Conservation (phyloP, 345 rosid genomes). For the Populus nigra region DNA sequence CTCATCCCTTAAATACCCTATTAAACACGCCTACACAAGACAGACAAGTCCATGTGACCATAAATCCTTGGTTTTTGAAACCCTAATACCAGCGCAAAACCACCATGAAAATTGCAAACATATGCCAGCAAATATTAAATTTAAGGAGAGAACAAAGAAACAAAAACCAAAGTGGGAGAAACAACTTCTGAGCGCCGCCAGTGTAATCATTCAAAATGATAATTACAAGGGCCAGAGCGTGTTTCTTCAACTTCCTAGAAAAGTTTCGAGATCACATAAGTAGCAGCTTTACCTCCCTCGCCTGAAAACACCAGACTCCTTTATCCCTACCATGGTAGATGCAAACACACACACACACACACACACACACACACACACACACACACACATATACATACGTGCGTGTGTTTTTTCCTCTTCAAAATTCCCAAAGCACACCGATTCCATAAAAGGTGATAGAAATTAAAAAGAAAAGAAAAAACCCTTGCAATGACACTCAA, state of each 20-base stretch:
- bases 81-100: conserved; percentile 12
- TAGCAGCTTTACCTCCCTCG: background rate
- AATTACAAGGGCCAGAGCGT: conserved; percentile 25
- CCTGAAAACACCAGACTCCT: background rate
- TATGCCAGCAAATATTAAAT: conserved; percentile 7
- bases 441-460: background rate
- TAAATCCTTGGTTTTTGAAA: conserved; percentile 43
- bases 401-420: too few relatives aligned
- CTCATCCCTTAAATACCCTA: conserved; percentile 10
- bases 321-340: background rate
- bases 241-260: conserved; percentile 39
- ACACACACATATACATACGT: too few relatives aligned
- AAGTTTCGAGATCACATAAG: background rate
- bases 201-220: conserved; percentile 56
- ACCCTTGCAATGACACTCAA: background rate
- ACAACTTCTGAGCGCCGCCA: conserved; percentile 64
- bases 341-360: too few relatives aligned
- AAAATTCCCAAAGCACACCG: background rate
- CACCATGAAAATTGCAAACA: background rate
- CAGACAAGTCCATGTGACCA: conserved; percentile 55
- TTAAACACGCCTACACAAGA: conserved; percentile 6
- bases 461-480: background rate
- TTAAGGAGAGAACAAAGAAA: conserved; percentile 9
- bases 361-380: too few relatives aligned
- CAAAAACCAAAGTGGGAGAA: conserved; percentile 41